Percentiles rank a stretch among this genome's conserved stretches.
These are phyloP conservation scores for Salix brachista DNA, from an alignment of 345 rosid genomes.

Conservation along the genomic window DNA sequence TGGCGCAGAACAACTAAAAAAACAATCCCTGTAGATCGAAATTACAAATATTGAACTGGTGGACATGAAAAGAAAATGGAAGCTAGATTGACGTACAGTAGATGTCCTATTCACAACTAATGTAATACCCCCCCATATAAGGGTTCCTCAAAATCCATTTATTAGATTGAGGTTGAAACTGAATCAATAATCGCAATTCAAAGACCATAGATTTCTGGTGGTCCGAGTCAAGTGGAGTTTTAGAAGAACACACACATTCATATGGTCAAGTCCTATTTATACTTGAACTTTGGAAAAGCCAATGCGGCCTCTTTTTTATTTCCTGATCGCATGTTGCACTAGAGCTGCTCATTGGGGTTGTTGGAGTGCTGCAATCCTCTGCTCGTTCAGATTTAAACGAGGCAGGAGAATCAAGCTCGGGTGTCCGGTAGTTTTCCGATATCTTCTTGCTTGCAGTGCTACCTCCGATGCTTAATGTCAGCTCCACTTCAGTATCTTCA, in stretches of 20 bases:
- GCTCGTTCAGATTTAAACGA: conserved; percentile 32
- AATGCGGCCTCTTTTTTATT: conserved; percentile 50
- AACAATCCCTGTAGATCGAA: no score
- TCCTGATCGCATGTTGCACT: conserved; percentile 54
- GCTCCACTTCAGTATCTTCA: conserved; percentile 55
- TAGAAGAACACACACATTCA: conserved; percentile 3
- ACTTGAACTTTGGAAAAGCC: conserved; percentile 67
- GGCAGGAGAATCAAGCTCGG: conserved; percentile 25
- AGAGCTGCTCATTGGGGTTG: conserved; percentile 54
- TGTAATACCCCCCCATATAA: conserved; percentile 13
- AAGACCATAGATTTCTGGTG: conserved; percentile 16
- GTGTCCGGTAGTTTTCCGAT: conserved; percentile 3
- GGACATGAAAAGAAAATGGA: neutral
- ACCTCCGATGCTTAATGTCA: conserved; percentile 69
- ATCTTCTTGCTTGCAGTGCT: conserved; percentile 22
- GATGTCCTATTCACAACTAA: conserved; percentile 19
- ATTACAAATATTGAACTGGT: neutral
- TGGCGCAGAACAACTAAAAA: neutral
- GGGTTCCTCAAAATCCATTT: conserved; percentile 10
- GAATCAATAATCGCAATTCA: conserved; percentile 20
- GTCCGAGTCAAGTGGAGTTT: conserved; percentile 11
- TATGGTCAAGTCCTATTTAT: conserved; percentile 40
- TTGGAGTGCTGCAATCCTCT: conserved; percentile 44
- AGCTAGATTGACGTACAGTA: neutral
- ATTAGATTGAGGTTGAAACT: conserved; percentile 14